These are phyloP conservation scores for Aspergillus conjunctus DNA, from an alignment of 495 filamentous ascomycete genomes.

Conservation along the genomic window DNA sequence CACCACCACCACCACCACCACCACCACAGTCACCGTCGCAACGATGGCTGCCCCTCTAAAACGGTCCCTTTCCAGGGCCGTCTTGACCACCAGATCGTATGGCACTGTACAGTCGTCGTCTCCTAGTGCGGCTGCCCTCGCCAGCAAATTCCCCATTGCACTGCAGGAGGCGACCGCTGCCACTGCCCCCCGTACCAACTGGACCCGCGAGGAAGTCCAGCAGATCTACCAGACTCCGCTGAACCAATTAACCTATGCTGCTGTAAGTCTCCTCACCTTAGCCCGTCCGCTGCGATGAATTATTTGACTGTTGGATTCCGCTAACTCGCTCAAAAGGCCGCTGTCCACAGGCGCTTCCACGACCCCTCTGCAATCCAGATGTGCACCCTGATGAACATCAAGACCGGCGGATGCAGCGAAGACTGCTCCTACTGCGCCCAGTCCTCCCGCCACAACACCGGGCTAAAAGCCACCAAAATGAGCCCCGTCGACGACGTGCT, in stretches of 20 bases:
- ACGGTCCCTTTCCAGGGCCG: constrained; percentile 34
- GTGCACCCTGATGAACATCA: constrained; percentile 93
- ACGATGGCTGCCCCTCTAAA: constrained; percentile 36
- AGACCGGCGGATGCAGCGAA: constrained; percentile 86
- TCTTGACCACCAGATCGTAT: constrained; percentile 41
- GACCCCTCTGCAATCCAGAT: constrained; percentile 77
- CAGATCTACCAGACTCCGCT: constrained; percentile 76
- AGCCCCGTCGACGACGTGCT: constrained; percentile 76
- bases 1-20: background rate
- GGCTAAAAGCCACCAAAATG: constrained; percentile 75
- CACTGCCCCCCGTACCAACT: constrained; percentile 62
- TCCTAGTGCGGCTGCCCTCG: constrained; percentile 35
- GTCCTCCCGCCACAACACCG: constrained; percentile 76
- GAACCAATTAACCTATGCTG: constrained; percentile 72
- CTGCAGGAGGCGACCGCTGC: constrained; percentile 59
- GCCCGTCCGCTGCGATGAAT: too few relatives aligned
- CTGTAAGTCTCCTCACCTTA: constrained; percentile 52
- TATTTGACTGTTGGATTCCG: too few relatives aligned
- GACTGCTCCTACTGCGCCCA: constrained; percentile 91
- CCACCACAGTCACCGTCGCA: constrained; percentile 13
- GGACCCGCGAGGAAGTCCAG: constrained; percentile 76
- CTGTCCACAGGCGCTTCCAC: constrained; percentile 79
- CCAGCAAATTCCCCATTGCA: constrained; percentile 39
- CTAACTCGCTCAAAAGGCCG: constrained; percentile 53
- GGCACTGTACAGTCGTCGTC: constrained; percentile 47